Evolutionary conservation across 345 rosid species (phyloP), one percentile per base, ranked within the genome.

Genomic region (Turnera subulata): DNA sequence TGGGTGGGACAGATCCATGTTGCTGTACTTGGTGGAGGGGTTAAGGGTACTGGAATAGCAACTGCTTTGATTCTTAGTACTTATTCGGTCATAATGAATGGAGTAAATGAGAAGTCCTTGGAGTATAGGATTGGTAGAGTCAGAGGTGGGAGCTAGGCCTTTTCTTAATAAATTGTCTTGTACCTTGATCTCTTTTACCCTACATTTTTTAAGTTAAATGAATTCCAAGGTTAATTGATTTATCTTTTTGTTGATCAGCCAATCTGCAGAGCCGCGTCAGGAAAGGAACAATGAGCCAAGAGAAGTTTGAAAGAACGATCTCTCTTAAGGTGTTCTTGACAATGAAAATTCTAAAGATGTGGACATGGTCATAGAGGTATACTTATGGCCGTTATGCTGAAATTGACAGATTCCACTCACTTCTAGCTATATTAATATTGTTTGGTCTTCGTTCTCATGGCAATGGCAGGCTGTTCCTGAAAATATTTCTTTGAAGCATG

Each of bases 31-130:
- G 99, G 99, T 17, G 97, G 99, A 48, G 99, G 99, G 58, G 77
- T 87, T 33, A 93, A 89, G 99, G 99, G 97, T 62, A 89, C 97
- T 50, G 99, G 99, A 70, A 93, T 93, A 64, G 97, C 97, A 54
- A 93, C 97, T 53, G 88, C 92, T 9, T 70, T 93, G 70, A 68
- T 93, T 47, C 92, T 84, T 62, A 74, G 88, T 72, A 87, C 82
- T 68, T 93, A 87, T 66, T 73, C 80, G 2, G 99, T 93, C 58
- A 76, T 89, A 53, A 70, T 93, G 63, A 93, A 93, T 70, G 99
- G 85, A 84, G 90, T 93, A 48, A 89, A 87, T 69, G 85, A 84
- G 40, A 82, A 89, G 54, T 85, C 85, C 75, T 71, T 93, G 84
- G 82, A 87, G 70, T 83, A 88, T 71, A 95, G 99, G 26, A 76